Conservation (phyloP, 2,329 filamentous ascomycete species). For the Aspergillus quadrilineatus region DNA sequence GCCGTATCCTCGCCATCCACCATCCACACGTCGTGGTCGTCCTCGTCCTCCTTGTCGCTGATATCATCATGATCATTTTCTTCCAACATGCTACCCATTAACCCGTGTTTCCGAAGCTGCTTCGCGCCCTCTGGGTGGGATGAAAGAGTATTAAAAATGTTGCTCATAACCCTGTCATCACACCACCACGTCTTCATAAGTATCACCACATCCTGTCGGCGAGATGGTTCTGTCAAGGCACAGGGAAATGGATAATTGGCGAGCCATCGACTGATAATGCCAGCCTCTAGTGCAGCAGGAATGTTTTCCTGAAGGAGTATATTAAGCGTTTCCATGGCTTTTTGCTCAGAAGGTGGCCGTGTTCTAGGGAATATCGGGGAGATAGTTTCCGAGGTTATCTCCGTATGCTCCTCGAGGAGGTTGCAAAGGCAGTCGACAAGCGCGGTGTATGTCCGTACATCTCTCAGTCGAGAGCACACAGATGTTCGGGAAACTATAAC, state of each 20-base stretch:
- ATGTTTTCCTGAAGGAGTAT: slow-evolving; percentile 60
- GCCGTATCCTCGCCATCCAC: slow-evolving; percentile 53
- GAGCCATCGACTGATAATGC: slow-evolving; percentile 73
- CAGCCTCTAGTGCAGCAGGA: slow-evolving; percentile 58
- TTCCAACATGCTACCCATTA: slow-evolving; percentile 44
- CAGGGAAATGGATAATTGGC: slow-evolving; percentile 69
- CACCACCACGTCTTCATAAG: slow-evolving; percentile 44
- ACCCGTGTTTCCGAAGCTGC: slow-evolving; percentile 43
- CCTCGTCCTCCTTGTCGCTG: slow-evolving; percentile 51
- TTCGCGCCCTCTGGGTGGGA: slow-evolving; percentile 40
- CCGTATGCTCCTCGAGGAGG: slow-evolving; percentile 39
- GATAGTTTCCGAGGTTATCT: slow-evolving; percentile 34
- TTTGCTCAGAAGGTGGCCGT: slow-evolving; percentile 44
- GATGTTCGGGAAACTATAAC: slow-evolving; percentile 37
- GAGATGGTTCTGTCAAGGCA: slow-evolving; percentile 50
- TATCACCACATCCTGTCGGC: slow-evolving; percentile 40
- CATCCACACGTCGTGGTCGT: slow-evolving; percentile 55
- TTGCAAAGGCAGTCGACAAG: slow-evolving; percentile 44
- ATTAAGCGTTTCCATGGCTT: slow-evolving; percentile 57
- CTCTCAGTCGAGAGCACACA: slow-evolving; percentile 35
- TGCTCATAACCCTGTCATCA: slow-evolving; percentile 46
- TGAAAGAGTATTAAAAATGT: slow-evolving; percentile 42
- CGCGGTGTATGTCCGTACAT: slow-evolving; percentile 38
- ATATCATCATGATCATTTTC: slow-evolving; percentile 56
- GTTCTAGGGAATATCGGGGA: slow-evolving; percentile 42